These are phyloP conservation scores for Elsinoe necatrix DNA, from an alignment of 2,329 filamentous ascomycete genomes.

Conservation along the genomic window DNA sequence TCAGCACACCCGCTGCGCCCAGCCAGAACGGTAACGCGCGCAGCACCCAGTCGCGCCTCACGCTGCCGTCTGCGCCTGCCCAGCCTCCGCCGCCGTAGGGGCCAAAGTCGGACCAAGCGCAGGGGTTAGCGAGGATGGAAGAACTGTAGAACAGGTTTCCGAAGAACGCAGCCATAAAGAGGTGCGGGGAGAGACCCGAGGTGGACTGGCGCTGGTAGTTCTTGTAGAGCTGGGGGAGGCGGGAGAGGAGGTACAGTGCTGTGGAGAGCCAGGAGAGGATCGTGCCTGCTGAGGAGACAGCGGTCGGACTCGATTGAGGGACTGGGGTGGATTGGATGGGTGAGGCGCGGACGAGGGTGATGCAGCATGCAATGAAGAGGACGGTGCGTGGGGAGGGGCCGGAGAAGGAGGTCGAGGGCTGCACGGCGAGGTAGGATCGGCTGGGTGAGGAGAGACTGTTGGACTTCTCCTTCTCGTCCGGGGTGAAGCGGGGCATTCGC, in stretches of 20 bases:
- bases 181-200: constrained; percentile 52
- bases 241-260: constrained; percentile 49
- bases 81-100: constrained; percentile 50
- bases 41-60: constrained; percentile 48
- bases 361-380: constrained; percentile 38
- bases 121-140: constrained; percentile 55
- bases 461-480: constrained; percentile 23
- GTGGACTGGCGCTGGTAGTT: constrained; percentile 57
- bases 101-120: constrained; percentile 50
- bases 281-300: constrained; percentile 40
- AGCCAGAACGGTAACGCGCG: constrained; percentile 56
- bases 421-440: constrained; percentile 22
- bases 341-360: constrained; percentile 36
- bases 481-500: constrained; percentile 21
- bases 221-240: constrained; percentile 57
- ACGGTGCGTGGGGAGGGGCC: constrained; percentile 40
- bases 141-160: constrained; percentile 60
- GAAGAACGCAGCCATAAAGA: constrained; percentile 59
- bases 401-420: constrained; percentile 33
- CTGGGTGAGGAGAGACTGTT: neutral
- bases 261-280: constrained; percentile 51
- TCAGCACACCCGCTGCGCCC: constrained; percentile 55
- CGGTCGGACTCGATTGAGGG: constrained; percentile 17
- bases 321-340: constrained; percentile 21
- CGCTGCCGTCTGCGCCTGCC: constrained; percentile 49